These are phyloP conservation scores for Posidonia australis DNA, from an alignment of 106 monocot species.

Conservation along the genomic window DNA sequence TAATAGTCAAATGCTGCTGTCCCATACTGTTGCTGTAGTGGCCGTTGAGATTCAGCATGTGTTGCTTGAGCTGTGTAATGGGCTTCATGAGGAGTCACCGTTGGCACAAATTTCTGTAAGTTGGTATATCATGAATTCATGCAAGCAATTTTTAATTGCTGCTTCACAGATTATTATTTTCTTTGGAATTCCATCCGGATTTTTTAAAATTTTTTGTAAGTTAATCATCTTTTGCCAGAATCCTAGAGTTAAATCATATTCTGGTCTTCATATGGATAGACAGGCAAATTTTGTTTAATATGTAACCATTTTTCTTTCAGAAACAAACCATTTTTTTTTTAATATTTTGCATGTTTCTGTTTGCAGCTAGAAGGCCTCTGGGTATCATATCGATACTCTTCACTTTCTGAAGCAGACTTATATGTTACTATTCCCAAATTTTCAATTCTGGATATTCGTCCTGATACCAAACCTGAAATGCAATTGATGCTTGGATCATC, in stretches of 20 bases:
- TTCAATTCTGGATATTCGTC: conserved; percentile 72
- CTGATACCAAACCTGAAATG: conserved; percentile 89
- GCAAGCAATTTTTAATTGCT: neutral
- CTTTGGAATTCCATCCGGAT: no score
- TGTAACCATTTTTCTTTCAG: no score
- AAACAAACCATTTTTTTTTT: no score
- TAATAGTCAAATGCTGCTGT: conserved; percentile 57
- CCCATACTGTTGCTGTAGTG: conserved; percentile 47
- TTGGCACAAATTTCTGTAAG: conserved; percentile 84
- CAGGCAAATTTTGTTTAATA: no score
- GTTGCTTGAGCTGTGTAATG: conserved; percentile 65
- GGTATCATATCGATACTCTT: conserved; percentile 80
- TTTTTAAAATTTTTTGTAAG: no score
- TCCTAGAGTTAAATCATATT: no score
- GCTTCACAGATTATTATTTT: no score
- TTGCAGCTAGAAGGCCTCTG: conserved; percentile 86
- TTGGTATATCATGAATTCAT: neutral
- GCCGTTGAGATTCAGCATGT: conserved; percentile 67
- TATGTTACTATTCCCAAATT: conserved; percentile 87
- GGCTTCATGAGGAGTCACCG: conserved; percentile 60
- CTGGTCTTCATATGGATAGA: no score
- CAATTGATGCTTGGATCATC: conserved; percentile 83
- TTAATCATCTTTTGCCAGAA: no score
- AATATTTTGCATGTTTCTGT: neutral
- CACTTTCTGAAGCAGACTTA: conserved; percentile 67